Conservation (phyloP, 176 grass and related monocot genomes). For the Chloris gayana region DNA sequence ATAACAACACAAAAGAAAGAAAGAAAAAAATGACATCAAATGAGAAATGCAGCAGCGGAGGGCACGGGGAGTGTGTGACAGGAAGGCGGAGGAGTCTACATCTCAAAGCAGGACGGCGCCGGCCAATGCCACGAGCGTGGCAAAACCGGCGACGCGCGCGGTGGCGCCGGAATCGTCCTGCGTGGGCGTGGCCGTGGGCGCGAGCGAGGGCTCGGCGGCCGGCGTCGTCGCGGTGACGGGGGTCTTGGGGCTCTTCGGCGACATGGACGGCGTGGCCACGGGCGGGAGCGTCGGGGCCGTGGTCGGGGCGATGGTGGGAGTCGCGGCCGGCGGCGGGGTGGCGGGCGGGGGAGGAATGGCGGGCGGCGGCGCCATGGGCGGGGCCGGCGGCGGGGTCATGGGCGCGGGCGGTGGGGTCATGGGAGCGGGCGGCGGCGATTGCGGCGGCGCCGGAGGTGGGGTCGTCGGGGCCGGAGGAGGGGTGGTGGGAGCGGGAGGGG, state of each 20-base stretch:
- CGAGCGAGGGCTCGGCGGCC: background rate
- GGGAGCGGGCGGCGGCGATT: slow-evolving; percentile 20
- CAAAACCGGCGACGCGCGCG: slow-evolving; percentile 19
- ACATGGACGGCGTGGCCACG: slow-evolving; percentile 12
- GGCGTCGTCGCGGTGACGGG: slow-evolving; percentile 13
- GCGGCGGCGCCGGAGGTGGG: slow-evolving; percentile 25
- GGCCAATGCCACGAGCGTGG: slow-evolving; percentile 43
- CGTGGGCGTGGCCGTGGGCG: slow-evolving; percentile 34
- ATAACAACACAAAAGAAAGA: slow-evolving; percentile 37
- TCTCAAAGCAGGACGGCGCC: slow-evolving; percentile 45
- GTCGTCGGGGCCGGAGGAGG: slow-evolving; percentile 34
- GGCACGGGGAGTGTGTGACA: background rate
- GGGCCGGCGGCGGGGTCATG: slow-evolving; percentile 42
- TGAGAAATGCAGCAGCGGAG: slow-evolving; percentile 11
- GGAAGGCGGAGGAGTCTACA: slow-evolving; percentile 10
- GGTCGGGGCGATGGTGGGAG: slow-evolving; percentile 30
- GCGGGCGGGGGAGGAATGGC: slow-evolving; percentile 48
- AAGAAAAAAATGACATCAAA: background rate
- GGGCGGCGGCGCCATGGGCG: slow-evolving; percentile 44
- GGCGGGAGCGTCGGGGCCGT: slow-evolving; percentile 41
- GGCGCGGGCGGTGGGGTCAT: slow-evolving; percentile 27
- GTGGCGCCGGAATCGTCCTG: slow-evolving; percentile 5
- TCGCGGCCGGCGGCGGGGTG: slow-evolving; percentile 29
- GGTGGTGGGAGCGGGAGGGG: slow-evolving; percentile 8
- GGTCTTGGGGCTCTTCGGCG: slow-evolving; percentile 51